Evolutionary conservation across 169 alveolate species (phyloP), one percentile per base, ranked within the genome.

Genomic region (Plasmodium adleri): DNA sequence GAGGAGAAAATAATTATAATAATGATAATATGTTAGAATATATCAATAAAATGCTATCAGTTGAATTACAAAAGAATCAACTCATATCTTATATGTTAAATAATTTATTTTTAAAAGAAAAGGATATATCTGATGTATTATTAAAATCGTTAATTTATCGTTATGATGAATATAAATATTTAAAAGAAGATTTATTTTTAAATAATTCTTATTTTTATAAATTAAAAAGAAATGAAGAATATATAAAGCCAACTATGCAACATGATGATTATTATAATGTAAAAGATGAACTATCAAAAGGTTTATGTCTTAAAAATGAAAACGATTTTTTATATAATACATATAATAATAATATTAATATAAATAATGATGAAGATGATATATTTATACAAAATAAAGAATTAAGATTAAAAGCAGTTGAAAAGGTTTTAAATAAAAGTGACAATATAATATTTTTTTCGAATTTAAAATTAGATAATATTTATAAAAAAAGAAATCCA

Each of bases 401-500:
- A 7, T 15, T 2, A 13, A 67, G 91, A 83, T 47, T 83, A 20
- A 50, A 43, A 39, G 22, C 59, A 17, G 12, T 50, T 9, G 72
- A 71, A 45, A 60, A 17, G 1, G 59, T 70, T 43, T 70, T 83
- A 49, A 83, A 49, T 1, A 83, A 83, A 17, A 43, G 20, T 5
- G 71, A 83, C 13, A 83, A 83, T 20, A 52, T 83, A 20, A 68
- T 83, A 0, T 83, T 70, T 49, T 83, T 83, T 15, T 58, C 91
- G 0, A 54, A 83, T 15, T 28, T 83, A 50, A 83, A 70, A 32
- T 22, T 83, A 56, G 91, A 83, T 26, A 43, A 10, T 7, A 39
- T 32, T 26, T 83, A 83, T 50, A 68, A 59, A 63, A 83, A 83
- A 50, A 68, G 85, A 49, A 83, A 83, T 72, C 91, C 91, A 20